Percentiles rank a stretch among this genome's conserved stretches.
These are phyloP conservation scores for Barnettozyma vustinii DNA, from an alignment of 805 yeast genomes.

Conservation along the genomic window DNA sequence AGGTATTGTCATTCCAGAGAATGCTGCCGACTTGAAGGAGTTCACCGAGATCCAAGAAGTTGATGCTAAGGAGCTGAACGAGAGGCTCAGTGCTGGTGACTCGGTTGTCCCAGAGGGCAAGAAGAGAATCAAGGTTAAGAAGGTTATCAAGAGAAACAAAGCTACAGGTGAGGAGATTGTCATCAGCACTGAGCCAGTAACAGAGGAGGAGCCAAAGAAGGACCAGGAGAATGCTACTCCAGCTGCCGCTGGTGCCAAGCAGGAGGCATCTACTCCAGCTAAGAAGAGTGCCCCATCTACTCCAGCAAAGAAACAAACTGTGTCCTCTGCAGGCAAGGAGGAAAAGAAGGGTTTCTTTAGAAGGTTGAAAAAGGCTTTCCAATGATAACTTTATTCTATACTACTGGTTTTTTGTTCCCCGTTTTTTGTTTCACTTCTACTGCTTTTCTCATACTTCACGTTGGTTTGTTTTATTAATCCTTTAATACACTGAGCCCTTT, in stretches of 20 bases:
- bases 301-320: conserved; percentile 1
- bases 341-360: conserved; percentile 22
- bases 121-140: conserved; percentile 30
- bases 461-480: background rate
- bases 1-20: conserved; percentile 59
- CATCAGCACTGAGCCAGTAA: conserved; percentile 27
- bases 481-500: conserved; percentile 1
- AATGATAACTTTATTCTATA: background rate
- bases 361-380: conserved; percentile 19
- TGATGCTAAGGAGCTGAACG: conserved; percentile 56
- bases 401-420: no score
- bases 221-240: conserved; percentile 3
- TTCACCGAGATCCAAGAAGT: conserved; percentile 52
- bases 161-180: conserved; percentile 36
- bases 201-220: conserved; percentile 20
- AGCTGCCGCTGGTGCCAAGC: conserved; percentile 11
- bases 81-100: conserved; percentile 25
- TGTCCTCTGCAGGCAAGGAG: conserved; percentile 12
- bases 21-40: conserved; percentile 61
- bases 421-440: no score
- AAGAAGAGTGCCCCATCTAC: conserved; percentile 4
- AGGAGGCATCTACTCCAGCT: background rate
- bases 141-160: conserved; percentile 34
- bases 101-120: conserved; percentile 16
- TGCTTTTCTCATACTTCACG: background rate